Percentiles rank a stretch among this genome's conserved stretches.
phyloP scores from a whole-genome alignment of 352 stramenopile species.

The Phytophthora hybrid region DNA sequence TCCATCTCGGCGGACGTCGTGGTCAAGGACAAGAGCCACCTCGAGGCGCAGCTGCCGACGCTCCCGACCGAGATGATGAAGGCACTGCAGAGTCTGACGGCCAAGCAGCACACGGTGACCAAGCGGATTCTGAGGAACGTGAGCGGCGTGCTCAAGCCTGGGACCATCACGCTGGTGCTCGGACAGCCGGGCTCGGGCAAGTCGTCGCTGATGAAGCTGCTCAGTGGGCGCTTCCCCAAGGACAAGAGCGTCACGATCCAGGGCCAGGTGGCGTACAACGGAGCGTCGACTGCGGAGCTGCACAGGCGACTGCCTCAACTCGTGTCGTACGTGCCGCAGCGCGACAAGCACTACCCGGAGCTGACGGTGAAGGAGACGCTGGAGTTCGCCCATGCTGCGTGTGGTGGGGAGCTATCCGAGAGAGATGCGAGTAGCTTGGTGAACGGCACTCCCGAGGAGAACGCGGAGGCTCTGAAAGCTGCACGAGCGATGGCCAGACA shows the following conservation, averaged over 20 bases:
- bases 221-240: slow-evolving; percentile 33
- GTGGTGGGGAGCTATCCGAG: slow-evolving; percentile 13
- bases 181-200: slow-evolving; percentile 29
- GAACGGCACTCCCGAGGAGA: slow-evolving; percentile 5
- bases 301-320: slow-evolving; percentile 33
- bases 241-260: slow-evolving; percentile 33
- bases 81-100: slow-evolving; percentile 8
- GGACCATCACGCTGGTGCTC: slow-evolving; percentile 27
- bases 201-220: slow-evolving; percentile 40
- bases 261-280: slow-evolving; percentile 33
- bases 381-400: slow-evolving; percentile 25
- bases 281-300: not conserved
- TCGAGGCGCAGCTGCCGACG: slow-evolving; percentile 33
- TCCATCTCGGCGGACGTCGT: slow-evolving; percentile 32
- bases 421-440: slow-evolving; percentile 2
- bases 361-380: slow-evolving; percentile 25
- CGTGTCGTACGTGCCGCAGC: slow-evolving; percentile 38
- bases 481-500: slow-evolving; percentile 1
- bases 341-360: slow-evolving; percentile 35
- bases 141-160: slow-evolving; percentile 38
- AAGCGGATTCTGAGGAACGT: slow-evolving; percentile 30
- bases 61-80: slow-evolving; percentile 31
- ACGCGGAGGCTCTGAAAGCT: not conserved
- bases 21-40: slow-evolving; percentile 20
- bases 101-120: slow-evolving; percentile 28